Evolutionary conservation across 371 early-diverging fungal species (phyloP), one percentile per base, ranked within the genome.

Genomic region (Sporodiniella umbellata): DNA sequence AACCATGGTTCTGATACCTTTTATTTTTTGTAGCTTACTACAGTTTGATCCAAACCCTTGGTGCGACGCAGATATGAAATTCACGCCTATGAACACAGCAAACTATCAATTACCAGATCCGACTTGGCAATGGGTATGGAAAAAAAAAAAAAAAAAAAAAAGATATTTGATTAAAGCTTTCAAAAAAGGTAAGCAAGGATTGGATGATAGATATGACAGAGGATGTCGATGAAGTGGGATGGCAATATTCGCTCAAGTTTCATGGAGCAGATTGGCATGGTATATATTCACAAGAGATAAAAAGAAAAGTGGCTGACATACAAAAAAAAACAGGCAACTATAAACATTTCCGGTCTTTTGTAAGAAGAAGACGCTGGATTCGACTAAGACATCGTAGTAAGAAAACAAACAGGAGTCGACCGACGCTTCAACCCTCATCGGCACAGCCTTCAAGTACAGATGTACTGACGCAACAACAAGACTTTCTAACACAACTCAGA

Each of bases 131-230:
- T 84, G 85, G 85, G 80, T 81, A 43, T 45, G 39, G 18, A 18
- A 12, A 5, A 47, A 8, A 30, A 38, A 30, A 14, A 14, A 15
- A 30, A 2, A 23, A 26, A 38, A 43, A 19, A 39, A 39, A 4
- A 30, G 30, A 4, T 10, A 28, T 28, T 7, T 28, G 4, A 6
- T 14, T 33, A 8, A 10, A 15, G n/a, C 19, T 19, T 17, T 4
- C 15, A 33, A 0, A 12, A 19, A 45, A 72, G 72, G 54, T 61
- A 8, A 73, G 69, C 49, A 75, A 75, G 53, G 70, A 75, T 24
- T 84, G 85, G 85, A 61, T 84, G 63, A 79, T 82, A 15, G 83
- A 84, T 54, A 82, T 84, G 85, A 76, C 81, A n/a, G 79, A 68
- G 3, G 83, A 84, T 58, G 81, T 84, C 1, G 85, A 84, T 51